Conservation (phyloP, 345 rosid genomes). For the Eucalyptus guilfoylei region DNA sequence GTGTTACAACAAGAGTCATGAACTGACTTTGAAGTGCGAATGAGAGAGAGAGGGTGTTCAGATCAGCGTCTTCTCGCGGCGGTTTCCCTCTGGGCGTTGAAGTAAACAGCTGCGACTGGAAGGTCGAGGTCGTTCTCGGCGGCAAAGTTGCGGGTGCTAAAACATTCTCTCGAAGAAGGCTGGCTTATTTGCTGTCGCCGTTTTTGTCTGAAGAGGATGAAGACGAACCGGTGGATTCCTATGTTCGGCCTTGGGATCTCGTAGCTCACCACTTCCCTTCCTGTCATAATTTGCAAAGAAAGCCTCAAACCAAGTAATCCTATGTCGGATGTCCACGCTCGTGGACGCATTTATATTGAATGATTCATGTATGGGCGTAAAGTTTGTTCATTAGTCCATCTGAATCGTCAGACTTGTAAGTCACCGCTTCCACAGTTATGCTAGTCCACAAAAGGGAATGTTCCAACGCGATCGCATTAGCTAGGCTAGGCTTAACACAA, state of each 20-base stretch:
- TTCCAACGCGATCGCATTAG: background rate
- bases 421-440: background rate
- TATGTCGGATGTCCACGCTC: background rate
- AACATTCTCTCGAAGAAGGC: slow-evolving; percentile 1
- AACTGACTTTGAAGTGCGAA: background rate
- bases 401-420: background rate
- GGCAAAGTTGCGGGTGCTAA: slow-evolving; percentile 7
- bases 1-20: background rate
- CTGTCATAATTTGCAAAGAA: background rate
- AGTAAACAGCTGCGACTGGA: slow-evolving; percentile 17
- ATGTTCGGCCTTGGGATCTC: slow-evolving; percentile 16
- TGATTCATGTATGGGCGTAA: background rate
- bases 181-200: background rate
- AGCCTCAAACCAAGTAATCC: background rate
- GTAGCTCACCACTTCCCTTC: slow-evolving; percentile 10
- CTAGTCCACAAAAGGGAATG: background rate
- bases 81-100: slow-evolving; percentile 21
- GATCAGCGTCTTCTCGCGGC: slow-evolving; percentile 14
- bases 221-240: slow-evolving; percentile 19
- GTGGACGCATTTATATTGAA: background rate
- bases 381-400: background rate
- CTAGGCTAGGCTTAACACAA: background rate
- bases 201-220: slow-evolving; percentile 8
- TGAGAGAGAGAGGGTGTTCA: background rate
- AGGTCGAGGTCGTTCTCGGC: slow-evolving; percentile 5